Evolutionary conservation across 1,139 yeast genomes (phyloP), one percentile per base, ranked within the genome.

Genomic region (Debaryomyces subglobosus): DNA sequence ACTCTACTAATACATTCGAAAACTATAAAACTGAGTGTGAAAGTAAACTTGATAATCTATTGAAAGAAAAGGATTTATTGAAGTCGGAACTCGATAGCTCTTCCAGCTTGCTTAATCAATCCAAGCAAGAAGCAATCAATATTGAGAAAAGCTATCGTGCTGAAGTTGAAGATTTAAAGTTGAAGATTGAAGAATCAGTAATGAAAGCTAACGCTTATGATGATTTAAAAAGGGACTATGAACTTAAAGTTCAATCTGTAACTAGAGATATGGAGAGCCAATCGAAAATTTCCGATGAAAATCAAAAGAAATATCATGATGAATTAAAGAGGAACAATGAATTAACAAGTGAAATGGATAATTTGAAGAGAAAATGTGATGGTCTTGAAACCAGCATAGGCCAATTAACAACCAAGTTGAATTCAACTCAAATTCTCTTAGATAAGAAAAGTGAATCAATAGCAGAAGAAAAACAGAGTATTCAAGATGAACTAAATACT

Each of bases 241-340:
- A 72, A 43, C 54, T 55, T n/a, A 71, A 68, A 50, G 49, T 75
- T 15, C 49, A 57, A 2, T 56, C 70, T 2, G 49, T 74, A 15
- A 61, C 60, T 25, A 53, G 58, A 2, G 89, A 87, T 50, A 67
- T 86, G 49, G 71, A 73, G 30, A 68, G 72, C 30, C 89, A 85
- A 57, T 72, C 74, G 1, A 68, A 75, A 27, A 61, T 78, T 45
- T 79, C 84, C 2, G 63, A 70, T 42, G 80, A 74, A 9, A 69
- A 73, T 30, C 87, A 83, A 59, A 63, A 65, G 45, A 84, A 80
- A 55, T 84, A 84, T 55, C 85, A 84, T 49, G 68, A 69, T 41
- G 91, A 85, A 57, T 69, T 81, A 39, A 72, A 72, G 43, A 82
- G 82, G 57, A 83, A 81, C 53, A 83, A 84, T 10, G 75, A 77